These are phyloP conservation scores for Juglanconis oblonga DNA, from an alignment of 2,329 filamentous ascomycete species.

Conservation along the genomic window DNA sequence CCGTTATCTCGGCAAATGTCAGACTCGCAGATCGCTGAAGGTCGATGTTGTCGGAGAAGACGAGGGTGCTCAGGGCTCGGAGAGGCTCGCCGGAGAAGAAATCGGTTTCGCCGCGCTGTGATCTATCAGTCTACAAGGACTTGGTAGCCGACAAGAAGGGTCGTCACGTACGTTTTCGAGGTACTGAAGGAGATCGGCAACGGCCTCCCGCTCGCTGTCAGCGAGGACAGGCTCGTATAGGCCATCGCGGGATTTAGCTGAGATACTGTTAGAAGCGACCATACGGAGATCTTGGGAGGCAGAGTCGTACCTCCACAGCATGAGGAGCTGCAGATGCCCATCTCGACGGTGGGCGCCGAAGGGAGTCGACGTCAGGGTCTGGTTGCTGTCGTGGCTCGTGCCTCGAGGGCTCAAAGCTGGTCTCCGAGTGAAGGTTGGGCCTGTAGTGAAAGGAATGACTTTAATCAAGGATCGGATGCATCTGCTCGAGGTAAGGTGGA, in stretches of 20 bases:
- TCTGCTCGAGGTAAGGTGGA: conserved; percentile 9
- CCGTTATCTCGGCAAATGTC: conserved; percentile 98
- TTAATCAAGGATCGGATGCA: conserved; percentile 12
- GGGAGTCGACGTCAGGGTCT: conserved; percentile 15
- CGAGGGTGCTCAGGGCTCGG: conserved; percentile 87
- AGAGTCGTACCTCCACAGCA: conserved; percentile 54
- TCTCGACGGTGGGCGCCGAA: conserved; percentile 34
- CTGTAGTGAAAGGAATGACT: background rate
- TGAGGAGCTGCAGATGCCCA: conserved; percentile 61
- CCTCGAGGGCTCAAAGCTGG: conserved; percentile 8
- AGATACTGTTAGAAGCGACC: conserved; percentile 19
- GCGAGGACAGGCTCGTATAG: conserved; percentile 85
- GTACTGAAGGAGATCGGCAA: conserved; percentile 91
- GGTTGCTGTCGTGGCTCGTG: conserved; percentile 13
- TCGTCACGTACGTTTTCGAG: conserved; percentile 78
- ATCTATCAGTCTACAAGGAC: conserved; percentile 28
- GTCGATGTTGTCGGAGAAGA: conserved; percentile 98
- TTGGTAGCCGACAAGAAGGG: background rate
- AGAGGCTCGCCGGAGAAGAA: conserved; percentile 97
- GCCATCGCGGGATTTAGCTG: conserved; percentile 75
- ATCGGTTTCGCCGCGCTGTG: conserved; percentile 88
- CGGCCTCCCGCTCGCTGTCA: conserved; percentile 94
- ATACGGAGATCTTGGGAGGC: conserved; percentile 6
- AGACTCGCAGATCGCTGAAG: conserved; percentile 94
- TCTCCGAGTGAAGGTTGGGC: background rate